Base-by-base conservation (phyloP, 805 yeast genomes). In the Blastobotrys chiropterorum region DNA sequence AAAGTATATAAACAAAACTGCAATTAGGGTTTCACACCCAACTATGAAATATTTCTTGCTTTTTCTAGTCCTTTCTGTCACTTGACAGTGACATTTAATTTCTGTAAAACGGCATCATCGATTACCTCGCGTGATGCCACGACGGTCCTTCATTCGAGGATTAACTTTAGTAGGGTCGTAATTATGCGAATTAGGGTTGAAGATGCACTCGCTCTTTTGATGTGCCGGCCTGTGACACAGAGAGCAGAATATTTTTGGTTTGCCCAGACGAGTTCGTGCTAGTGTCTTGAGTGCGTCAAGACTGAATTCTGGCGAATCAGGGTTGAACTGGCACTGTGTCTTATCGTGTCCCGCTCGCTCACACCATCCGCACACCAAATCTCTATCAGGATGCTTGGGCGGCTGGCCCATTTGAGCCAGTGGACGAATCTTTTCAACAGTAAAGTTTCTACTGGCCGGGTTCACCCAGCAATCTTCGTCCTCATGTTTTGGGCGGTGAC, bases 381-480 rank as follows among this genome's bases (percentile, higher is more conserved):
- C 47, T 6, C 7, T 14, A 13, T 30, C 47, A 6, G 38, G 19
- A 26, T 26, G 34, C 31, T 43, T 22, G 16, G 19, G 30, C 14
- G 46, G n/a, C 19, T 26, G 38, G 5, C 44, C 46, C 13, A 43
- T 40, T 39, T 26, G 22, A 14, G 39, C 34, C 14, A 38, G 40
- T n/a, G 45, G 38, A 13, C 46, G 38, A 3, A 31, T 13, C 41
- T 22, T 51, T 20, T 48, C 49, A 31, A 51, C 49, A 26, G 48
- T 50, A 46, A 50, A 50, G 47, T 49, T 49, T 17, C 44, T 38
- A 43, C 50, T 50, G 31, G 48, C 50, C 22, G 50, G 30, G 30
- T 46, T 46, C 15, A 38, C 42, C 48, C 43, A 46, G 50, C 48
- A 50, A 40, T 49, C 43, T 34, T 38, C 49, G 26, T 49, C 53